These are phyloP conservation scores for Cyberlindnera meyerae DNA, from an alignment of 805 yeast genomes.

Conservation along the genomic window DNA sequence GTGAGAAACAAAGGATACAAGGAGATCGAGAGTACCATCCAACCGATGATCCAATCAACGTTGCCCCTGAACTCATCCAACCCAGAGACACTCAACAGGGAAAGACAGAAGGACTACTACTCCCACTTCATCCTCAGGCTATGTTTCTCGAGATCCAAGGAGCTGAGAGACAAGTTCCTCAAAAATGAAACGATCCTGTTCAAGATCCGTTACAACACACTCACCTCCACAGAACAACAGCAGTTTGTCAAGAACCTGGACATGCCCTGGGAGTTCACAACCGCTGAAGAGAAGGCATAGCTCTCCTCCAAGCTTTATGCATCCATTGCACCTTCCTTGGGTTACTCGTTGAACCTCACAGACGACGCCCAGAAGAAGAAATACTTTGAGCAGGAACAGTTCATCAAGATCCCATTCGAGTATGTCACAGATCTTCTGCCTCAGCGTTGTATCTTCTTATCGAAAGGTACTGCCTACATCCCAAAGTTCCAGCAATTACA, in stretches of 20 bases:
- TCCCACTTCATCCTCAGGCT: conserved; percentile 85
- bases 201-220: conserved; percentile 60
- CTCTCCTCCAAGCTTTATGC: conserved; percentile 47
- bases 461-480: conserved; percentile 73
- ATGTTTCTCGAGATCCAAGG: conserved; percentile 86
- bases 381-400: conserved; percentile 55
- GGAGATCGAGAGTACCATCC: conserved; percentile 62
- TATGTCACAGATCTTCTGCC: conserved; percentile 74
- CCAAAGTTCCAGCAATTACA: conserved; percentile 78
- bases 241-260: conserved; percentile 63
- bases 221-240: conserved; percentile 62
- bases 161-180: conserved; percentile 72
- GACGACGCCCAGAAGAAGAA: conserved; percentile 41
- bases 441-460: conserved; percentile 62
- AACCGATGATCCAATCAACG: conserved; percentile 57
- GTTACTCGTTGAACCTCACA: conserved; percentile 31
- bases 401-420: conserved; percentile 85
- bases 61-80: conserved; percentile 53
- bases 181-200: conserved; percentile 73
- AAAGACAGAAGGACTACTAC: conserved; percentile 81
- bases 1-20: conserved; percentile 57
- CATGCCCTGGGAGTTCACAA: conserved; percentile 68
- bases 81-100: conserved; percentile 33
- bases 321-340: conserved; percentile 42
- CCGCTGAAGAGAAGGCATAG: conserved; percentile 52